A percentile compares a stretch with the other conserved stretches of the same genome.
Conservation (phyloP, 169 alveolate species). For the Plasmodium vivax region DNA sequence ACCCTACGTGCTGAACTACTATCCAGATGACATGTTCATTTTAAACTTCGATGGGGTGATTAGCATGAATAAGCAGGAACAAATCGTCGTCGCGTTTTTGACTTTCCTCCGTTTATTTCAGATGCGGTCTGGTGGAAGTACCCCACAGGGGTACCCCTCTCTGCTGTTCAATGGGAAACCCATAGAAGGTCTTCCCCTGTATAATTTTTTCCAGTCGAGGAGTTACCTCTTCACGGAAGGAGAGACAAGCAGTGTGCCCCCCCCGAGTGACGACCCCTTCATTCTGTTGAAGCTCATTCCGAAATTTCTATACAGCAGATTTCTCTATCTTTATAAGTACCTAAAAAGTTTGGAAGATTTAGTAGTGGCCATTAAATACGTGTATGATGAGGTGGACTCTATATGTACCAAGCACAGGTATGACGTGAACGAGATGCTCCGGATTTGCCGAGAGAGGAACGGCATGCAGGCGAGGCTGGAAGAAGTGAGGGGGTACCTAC, state of each 20-base stretch:
- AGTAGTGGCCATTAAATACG: conserved; percentile 36
- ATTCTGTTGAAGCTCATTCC: conserved; percentile 42
- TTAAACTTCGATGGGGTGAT: conserved; percentile 69
- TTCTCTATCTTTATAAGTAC: conserved; percentile 28
- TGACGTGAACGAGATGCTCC: conserved; percentile 26
- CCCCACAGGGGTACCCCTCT: not conserved
- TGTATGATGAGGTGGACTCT: conserved; percentile 30
- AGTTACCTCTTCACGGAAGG: not conserved
- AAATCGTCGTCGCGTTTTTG: conserved; percentile 44
- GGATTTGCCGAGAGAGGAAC: not conserved
- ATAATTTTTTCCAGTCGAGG: not conserved
- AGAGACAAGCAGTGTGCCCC: not conserved
- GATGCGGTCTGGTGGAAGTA: not conserved
- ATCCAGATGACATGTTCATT: conserved; percentile 68
- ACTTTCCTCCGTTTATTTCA: conserved; percentile 55
- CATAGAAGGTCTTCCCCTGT: not conserved
- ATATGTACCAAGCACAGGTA: conserved; percentile 38
- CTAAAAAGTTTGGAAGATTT: conserved; percentile 28
- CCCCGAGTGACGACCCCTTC: not conserved
- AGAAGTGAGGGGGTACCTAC: not conserved
- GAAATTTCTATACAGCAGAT: conserved; percentile 30
- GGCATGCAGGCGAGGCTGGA: not conserved
- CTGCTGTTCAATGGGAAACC: conserved; percentile 14
- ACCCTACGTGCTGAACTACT: conserved; percentile 25
- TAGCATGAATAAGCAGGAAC: conserved; percentile 53